Percentiles rank a stretch among this genome's conserved stretches.
Evolutionary conservation across 1,284 basidiomycete genomes (phyloP).

Genomic region (Microbotryum scabiosae): DNA sequence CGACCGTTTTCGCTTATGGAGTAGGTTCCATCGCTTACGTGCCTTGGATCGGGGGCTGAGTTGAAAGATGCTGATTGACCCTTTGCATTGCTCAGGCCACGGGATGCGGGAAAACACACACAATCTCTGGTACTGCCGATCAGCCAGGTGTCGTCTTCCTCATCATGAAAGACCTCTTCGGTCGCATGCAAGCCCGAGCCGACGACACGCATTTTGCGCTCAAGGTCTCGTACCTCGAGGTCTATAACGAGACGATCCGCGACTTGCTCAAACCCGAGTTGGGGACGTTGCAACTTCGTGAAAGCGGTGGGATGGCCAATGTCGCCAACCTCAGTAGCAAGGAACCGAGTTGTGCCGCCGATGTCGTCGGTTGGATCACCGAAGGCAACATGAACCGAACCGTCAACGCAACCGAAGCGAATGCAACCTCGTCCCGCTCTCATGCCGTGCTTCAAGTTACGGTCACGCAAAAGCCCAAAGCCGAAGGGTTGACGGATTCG

Average conservation of each 20-base stretch:
- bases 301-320: conserved; percentile 69
- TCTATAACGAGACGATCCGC: conserved; percentile 97
- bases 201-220: conserved; percentile 77
- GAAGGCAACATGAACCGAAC: conserved; percentile 77
- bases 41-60: neutral
- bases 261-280: conserved; percentile 71
- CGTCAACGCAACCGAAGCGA: conserved; percentile 85
- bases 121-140: conserved; percentile 77
- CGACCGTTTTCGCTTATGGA: conserved; percentile 94
- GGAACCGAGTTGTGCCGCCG: conserved; percentile 68
- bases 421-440: conserved; percentile 88
- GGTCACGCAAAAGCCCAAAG: conserved; percentile 63
- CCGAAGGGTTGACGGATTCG: conserved; percentile 56
- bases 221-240: conserved; percentile 82
- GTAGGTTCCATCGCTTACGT: conserved; percentile 48
- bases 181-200: conserved; percentile 70
- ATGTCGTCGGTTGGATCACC: conserved; percentile 85
- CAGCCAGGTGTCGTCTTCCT: conserved; percentile 90
- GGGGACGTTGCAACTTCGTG: conserved; percentile 61
- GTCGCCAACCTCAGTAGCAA: conserved; percentile 75
- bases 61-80: neutral
- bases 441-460: conserved; percentile 94
- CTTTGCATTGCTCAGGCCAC: conserved; percentile 60
- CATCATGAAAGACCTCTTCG: conserved; percentile 93
- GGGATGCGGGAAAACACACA: conserved; percentile 95